A percentile compares a stretch with the other conserved stretches of the same genome.
phyloP scores from a whole-genome alignment of 2,329 filamentous ascomycete species.

The Nannizzia gypsea region DNA sequence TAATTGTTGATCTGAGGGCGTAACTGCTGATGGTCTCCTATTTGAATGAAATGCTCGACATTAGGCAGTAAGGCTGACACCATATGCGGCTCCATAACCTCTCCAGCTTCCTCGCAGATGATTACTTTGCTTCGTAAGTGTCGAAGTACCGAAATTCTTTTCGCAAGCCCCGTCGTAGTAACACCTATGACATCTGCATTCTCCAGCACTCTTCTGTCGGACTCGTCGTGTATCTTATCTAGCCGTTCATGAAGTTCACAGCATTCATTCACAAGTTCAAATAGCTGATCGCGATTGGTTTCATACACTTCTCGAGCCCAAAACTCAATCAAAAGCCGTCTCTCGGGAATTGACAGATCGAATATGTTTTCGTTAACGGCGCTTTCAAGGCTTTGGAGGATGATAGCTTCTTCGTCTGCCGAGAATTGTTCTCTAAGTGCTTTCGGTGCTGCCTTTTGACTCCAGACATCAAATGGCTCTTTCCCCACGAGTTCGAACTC shows the following conservation, averaged over 20 bases:
- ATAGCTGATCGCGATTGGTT: neutral
- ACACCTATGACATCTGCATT: constrained; percentile 53
- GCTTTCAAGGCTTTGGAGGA: neutral
- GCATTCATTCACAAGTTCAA: neutral
- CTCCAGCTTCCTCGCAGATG: constrained; percentile 58
- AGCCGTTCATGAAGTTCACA: neutral
- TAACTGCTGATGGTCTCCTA: constrained; percentile 63
- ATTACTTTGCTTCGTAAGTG: constrained; percentile 47
- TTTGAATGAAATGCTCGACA: constrained; percentile 54
- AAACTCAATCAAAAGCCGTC: neutral
- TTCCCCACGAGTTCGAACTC: neutral
- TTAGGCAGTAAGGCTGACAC: constrained; percentile 46
- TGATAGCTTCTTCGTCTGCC: neutral
- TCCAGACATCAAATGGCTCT: neutral
- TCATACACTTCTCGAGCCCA: neutral
- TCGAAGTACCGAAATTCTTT: constrained; percentile 44
- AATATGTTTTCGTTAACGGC: neutral
- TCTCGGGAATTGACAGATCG: neutral
- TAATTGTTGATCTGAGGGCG: constrained; percentile 56
- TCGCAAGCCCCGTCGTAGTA: constrained; percentile 60
- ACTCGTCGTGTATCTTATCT: constrained; percentile 19
- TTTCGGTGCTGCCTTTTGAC: neutral
- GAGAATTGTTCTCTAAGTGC: neutral
- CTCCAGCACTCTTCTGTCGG: constrained; percentile 36
- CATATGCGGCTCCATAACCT: constrained; percentile 58